Evolutionary conservation across 352 stramenopile genomes (phyloP), one percentile per base, ranked within the genome.

Genomic region (Aphanomyces stellatus): DNA sequence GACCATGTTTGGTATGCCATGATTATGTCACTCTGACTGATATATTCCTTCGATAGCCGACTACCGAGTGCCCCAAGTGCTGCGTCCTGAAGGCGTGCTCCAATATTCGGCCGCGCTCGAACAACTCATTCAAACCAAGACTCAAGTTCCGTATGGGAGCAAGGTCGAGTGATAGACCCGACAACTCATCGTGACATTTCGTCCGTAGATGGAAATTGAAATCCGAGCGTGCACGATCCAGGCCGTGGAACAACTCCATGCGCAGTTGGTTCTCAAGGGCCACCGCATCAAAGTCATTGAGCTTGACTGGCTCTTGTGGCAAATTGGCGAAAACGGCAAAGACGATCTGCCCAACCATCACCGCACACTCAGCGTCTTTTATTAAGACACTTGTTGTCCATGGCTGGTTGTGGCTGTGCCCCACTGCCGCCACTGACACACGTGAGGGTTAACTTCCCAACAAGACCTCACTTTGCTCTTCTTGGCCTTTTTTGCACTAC

Each of bases 221-320:
- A 90, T 96, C 37, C 77, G 88, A 19, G 87, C 87, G 10, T 80
- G 76, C 41, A 94, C 87, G 4, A 86, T 96, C 57, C 85, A 94
- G 60, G 80, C 85, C 0, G 88, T 96, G 17, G 87, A 96, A 69
- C 61, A 70, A 42, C 65, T 95, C n/a, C 76, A 88, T 51, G 55
- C 69, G 10, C 37, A 61, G 59, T 73, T 89, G 69, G 37, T 65
- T 0, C 61, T 25, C 1, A 64, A 57, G 22, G 82, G 77, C 13
- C 71, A 79, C 51, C 30, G 40, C 8, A 78, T 88, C 17, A 77
- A 85, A 33, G 81, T 94, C 25, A 81, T 90, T 40, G 85, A 95
- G 63, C 78, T 95, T 24, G 88, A 96, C 72, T 96, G 88, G 88
- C 64, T 92, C 28, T 72, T 96, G 7, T 96, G 88, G 88, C 82